Percentiles rank a stretch among this genome's conserved stretches.
phyloP scores from a whole-genome alignment of 75 land plant genomes.

The Larix kaempferi region DNA sequence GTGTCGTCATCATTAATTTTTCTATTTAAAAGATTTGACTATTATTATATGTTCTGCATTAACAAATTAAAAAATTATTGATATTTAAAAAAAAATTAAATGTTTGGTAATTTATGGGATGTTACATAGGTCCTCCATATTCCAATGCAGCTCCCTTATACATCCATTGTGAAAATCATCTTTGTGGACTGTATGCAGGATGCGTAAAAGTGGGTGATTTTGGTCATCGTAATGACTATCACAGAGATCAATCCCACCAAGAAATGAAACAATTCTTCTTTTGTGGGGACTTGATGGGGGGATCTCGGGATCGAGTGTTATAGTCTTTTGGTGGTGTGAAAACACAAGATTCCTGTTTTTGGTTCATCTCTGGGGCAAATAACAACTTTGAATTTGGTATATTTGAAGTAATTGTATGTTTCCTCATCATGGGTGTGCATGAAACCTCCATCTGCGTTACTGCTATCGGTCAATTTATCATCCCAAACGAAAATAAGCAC shows the following conservation, averaged over 20 bases:
- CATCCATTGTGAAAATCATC: constrained; percentile 42
- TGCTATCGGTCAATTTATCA: constrained; percentile 25
- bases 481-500: constrained; percentile 46
- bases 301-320: constrained; percentile 46
- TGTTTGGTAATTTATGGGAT: no score
- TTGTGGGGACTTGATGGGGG: background rate
- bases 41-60: no score
- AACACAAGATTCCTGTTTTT: constrained; percentile 37
- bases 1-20: no score
- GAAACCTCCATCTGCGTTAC: constrained; percentile 13
- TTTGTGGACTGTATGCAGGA: constrained; percentile 23
- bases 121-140: constrained; percentile 44
- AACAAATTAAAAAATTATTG: no score
- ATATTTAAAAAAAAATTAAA: no score
- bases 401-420: constrained; percentile 31
- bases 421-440: constrained; percentile 53
- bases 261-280: constrained; percentile 59
- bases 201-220: constrained; percentile 40
- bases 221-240: constrained; percentile 45
- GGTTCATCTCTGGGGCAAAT: constrained; percentile 35
- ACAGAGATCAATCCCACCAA: constrained; percentile 82
- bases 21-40: no score
- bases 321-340: constrained; percentile 89
- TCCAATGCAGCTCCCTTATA: constrained; percentile 17
- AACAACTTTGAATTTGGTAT: constrained; percentile 33